A percentile compares a stretch with the other conserved stretches of the same genome.
phyloP scores from a whole-genome alignment of 2,329 filamentous ascomycete species.

The Metarhizium brunneum region DNA sequence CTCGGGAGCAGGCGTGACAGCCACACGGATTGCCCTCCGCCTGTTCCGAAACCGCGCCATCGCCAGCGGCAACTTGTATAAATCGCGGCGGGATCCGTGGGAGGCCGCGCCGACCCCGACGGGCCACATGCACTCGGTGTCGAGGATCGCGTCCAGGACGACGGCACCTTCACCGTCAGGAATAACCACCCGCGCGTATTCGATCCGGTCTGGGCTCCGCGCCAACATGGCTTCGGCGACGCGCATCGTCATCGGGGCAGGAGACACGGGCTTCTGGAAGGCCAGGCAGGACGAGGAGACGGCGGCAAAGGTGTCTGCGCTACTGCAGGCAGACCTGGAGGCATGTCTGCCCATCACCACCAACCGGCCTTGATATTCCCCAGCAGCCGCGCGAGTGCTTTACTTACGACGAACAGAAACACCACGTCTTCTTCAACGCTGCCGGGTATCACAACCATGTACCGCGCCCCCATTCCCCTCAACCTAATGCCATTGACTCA shows the following conservation, averaged over 20 bases:
- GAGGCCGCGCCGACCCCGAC: not conserved
- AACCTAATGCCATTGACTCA: not conserved
- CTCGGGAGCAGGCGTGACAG: no score
- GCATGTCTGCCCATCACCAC: constrained; percentile 17
- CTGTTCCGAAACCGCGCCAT: not conserved
- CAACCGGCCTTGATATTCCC: no score
- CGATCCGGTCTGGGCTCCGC: not conserved
- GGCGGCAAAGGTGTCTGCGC: constrained; percentile 51
- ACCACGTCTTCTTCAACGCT: constrained; percentile 76
- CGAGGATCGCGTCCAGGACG: not conserved
- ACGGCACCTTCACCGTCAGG: not conserved
- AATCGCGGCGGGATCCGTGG: no score
- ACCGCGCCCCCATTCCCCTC: constrained; percentile 4
- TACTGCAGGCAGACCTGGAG: constrained; percentile 70
- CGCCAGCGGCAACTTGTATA: not conserved
- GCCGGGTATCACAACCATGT: constrained; percentile 75
- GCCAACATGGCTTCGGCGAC: constrained; percentile 36
- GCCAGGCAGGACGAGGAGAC: constrained; percentile 44
- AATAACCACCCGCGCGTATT: not conserved
- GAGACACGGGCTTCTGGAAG: constrained; percentile 41
- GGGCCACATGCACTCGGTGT: not conserved
- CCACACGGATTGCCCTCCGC: no score
- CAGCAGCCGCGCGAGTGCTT: not conserved
- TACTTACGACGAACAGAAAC: constrained; percentile 19
- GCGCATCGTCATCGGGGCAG: constrained; percentile 36